Conservation (phyloP, 1,284 basidiomycete genomes). For the Vanrija humicola region DNA sequence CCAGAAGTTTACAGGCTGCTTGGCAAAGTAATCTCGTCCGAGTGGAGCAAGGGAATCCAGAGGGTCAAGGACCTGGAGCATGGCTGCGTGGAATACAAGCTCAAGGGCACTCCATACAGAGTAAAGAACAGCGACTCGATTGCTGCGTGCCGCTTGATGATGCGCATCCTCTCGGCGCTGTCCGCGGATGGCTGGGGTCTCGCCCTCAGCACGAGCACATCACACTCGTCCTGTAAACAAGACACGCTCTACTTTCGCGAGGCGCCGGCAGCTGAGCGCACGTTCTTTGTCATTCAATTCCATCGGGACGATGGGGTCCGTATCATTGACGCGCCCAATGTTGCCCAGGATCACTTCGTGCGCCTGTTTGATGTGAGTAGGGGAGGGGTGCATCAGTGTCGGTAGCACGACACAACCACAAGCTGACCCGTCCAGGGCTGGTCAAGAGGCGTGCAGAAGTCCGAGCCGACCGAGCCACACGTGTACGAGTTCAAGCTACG, state of each 20-base stretch:
- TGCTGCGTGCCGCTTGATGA: too few relatives aligned
- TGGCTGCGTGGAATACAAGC: constrained; percentile 34
- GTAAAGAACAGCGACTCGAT: too few relatives aligned
- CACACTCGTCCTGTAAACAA: background rate
- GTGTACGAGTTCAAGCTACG: background rate
- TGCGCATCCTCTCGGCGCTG: too few relatives aligned
- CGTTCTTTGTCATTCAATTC: constrained; percentile 33
- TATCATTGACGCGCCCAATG: constrained; percentile 36
- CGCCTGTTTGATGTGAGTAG: background rate
- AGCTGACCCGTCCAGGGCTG: background rate
- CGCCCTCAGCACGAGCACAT: constrained; percentile 15
- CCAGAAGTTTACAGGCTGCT: too few relatives aligned
- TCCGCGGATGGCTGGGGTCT: too few relatives aligned
- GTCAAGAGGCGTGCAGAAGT: background rate
- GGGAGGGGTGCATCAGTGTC: too few relatives aligned
- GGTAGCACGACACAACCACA: background rate
- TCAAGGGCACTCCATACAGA: constrained; percentile 33
- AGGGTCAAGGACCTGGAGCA: constrained; percentile 28
- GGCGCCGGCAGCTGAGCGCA: constrained; percentile 23
- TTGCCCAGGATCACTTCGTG: constrained; percentile 24
- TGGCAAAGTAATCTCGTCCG: too few relatives aligned
- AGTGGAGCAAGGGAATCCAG: constrained; percentile 28
- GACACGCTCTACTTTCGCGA: constrained; percentile 34
- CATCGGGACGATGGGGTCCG: constrained; percentile 33
- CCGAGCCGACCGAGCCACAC: background rate